Evolutionary conservation across 2,329 filamentous ascomycete species (phyloP).

Genomic region (Penicillium sp.): DNA sequence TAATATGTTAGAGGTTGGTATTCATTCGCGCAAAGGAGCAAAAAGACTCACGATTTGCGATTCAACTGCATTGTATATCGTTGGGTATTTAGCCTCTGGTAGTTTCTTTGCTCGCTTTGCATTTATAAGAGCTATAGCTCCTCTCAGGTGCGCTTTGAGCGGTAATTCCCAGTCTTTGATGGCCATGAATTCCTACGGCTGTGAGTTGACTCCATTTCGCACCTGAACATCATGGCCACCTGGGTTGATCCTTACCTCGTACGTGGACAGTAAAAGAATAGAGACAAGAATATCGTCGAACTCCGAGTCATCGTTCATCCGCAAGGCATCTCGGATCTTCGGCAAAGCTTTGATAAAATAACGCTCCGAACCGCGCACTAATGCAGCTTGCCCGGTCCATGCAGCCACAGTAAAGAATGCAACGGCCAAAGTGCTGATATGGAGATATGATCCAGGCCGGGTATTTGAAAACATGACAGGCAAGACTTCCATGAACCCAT

Average conservation of each 20-base stretch:
- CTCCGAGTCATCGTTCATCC: slow-evolving; percentile 23
- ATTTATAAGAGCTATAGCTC: slow-evolving; percentile 36
- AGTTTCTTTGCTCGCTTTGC: slow-evolving; percentile 22
- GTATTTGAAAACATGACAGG: slow-evolving; percentile 29
- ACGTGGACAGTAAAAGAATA: slow-evolving; percentile 33
- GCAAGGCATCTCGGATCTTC: slow-evolving; percentile 29
- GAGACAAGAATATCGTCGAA: slow-evolving; percentile 31
- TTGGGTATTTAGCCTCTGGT: slow-evolving; percentile 19
- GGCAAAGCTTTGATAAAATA: slow-evolving; percentile 32
- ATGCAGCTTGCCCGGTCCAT: slow-evolving; percentile 33
- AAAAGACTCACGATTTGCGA: slow-evolving; percentile 30
- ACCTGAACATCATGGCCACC: not conserved
- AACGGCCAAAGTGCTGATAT: slow-evolving; percentile 31
- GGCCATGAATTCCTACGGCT: slow-evolving; percentile 32
- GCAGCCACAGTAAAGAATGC: slow-evolving; percentile 36
- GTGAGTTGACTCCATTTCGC: not conserved
- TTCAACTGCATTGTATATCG: slow-evolving; percentile 30
- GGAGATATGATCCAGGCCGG: slow-evolving; percentile 26
- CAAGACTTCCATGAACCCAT: slow-evolving; percentile 36
- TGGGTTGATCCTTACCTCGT: slow-evolving; percentile 27
- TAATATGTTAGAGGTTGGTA: not conserved
- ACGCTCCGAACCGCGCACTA: slow-evolving; percentile 29
- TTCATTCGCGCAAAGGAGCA: not conserved
- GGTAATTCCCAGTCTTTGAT: slow-evolving; percentile 30
- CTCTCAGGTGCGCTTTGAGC: slow-evolving; percentile 33